A percentile compares a stretch with the other conserved stretches of the same genome.
Evolutionary conservation across 2,329 filamentous ascomycete species (phyloP).

Genomic region (Chaetomiaceae sp.): DNA sequence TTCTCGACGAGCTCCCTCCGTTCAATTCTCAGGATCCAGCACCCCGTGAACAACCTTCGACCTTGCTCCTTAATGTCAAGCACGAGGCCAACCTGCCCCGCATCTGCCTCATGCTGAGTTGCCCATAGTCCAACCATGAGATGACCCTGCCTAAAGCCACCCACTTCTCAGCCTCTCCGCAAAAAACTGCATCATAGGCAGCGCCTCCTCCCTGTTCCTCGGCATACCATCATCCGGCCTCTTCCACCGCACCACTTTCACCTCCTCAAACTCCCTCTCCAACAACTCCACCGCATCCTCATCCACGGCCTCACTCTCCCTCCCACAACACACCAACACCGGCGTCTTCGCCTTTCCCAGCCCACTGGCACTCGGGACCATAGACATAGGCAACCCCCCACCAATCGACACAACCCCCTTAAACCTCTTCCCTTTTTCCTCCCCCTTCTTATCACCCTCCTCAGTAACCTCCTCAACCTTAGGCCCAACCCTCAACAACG

Average conservation of each 20-base stretch:
- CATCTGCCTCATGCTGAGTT: no score
- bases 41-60: no score
- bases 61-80: neutral
- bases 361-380: slow-evolving; percentile 42
- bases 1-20: no score
- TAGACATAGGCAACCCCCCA: slow-evolving; percentile 50
- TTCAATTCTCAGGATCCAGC: no score
- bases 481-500: slow-evolving; percentile 17
- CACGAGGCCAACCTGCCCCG: no score
- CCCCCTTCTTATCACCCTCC: neutral
- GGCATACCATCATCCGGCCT: slow-evolving; percentile 77
- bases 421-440: slow-evolving; percentile 28
- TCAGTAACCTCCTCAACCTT: neutral
- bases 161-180: slow-evolving; percentile 53
- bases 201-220: slow-evolving; percentile 74
- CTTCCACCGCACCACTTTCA: slow-evolving; percentile 65
- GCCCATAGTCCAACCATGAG: no score
- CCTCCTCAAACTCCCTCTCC: slow-evolving; percentile 61
- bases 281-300: slow-evolving; percentile 60
- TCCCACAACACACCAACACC: slow-evolving; percentile 57
- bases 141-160: slow-evolving; percentile 23
- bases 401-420: slow-evolving; percentile 50
- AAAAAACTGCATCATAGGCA: slow-evolving; percentile 84
- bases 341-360: slow-evolving; percentile 58
- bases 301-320: slow-evolving; percentile 44